phyloP scores from a whole-genome alignment of 768 basidiomycete genomes.

The Pisolithus albus region DNA sequence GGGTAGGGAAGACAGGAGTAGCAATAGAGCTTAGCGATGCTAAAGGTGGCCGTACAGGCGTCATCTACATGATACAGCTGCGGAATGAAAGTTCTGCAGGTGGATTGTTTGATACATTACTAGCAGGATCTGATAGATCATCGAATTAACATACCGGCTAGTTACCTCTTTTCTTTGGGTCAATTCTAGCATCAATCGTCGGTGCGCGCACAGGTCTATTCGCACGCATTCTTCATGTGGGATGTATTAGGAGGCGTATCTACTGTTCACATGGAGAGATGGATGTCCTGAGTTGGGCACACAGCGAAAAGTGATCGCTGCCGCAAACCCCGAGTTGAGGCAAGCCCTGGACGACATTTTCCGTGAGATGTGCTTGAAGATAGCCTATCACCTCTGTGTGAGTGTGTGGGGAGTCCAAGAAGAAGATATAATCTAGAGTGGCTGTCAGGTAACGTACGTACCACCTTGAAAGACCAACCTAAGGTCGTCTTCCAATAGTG shows the following conservation, averaged over 20 bases:
- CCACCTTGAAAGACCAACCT: constrained; percentile 39
- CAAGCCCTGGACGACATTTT: constrained; percentile 62
- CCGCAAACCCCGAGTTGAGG: constrained; percentile 76
- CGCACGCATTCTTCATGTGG: not conserved
- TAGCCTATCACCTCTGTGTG: constrained; percentile 42
- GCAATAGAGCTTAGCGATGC: constrained; percentile 89
- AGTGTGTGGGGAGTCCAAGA: constrained; percentile 41
- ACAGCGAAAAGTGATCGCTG: constrained; percentile 82
- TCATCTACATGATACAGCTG: constrained; percentile 96
- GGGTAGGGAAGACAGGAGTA: constrained; percentile 97
- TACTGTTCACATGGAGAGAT: constrained; percentile 5
- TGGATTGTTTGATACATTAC: constrained; percentile 77
- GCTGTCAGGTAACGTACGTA: constrained; percentile 4
- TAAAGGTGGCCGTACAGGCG: constrained; percentile 82
- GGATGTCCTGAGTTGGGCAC: constrained; percentile 45
- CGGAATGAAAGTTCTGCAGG: constrained; percentile 83
- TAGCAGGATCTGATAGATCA: constrained; percentile 80
- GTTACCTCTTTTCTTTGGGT: not conserved
- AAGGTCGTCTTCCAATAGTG: constrained; percentile 79
- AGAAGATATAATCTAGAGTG: constrained; percentile 80
- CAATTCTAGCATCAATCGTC: not conserved
- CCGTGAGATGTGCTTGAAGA: constrained; percentile 51
- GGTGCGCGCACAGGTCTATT: not conserved
- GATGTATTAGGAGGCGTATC: too few relatives aligned
- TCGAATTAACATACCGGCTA: constrained; percentile 8